Base-by-base conservation (phyloP, 2,329 filamentous ascomycete genomes). In the Hymenoscyphus fructigenus region DNA sequence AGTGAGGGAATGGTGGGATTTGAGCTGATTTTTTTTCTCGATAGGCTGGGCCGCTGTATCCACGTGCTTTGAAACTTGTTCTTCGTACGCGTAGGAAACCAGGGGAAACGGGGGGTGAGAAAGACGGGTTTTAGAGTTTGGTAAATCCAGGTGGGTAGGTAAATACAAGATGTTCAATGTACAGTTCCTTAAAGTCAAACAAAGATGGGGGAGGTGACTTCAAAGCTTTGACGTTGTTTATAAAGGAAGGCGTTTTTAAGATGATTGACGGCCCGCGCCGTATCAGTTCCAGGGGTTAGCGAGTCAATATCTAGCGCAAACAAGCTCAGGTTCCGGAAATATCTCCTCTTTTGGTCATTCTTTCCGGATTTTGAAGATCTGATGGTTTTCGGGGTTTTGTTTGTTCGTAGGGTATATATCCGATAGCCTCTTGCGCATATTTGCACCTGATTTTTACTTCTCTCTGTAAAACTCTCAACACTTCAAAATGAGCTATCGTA, bases 11-110 rank as follows among this genome's bases (percentile, higher is more conserved):
- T 29, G 26, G 7, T 56, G 26, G 23, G 14, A 38, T 29, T 28
- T 56, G 26, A 57, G 26, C 29, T 57, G 26, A 29, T 29, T 28
- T 29, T 44, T 23, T 26, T 20, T 62, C 15, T 36, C 15, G 15
- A 28, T 44, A 62, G 60, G 34, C 53, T 28, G 60, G 60, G 17
- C 60, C 60, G 53, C 34, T 62, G 53, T 62, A 62, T 57, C 60
- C 50, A 7, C 29, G 60, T 15, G 60, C 50, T 29, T 41, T 62
- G 60, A 56, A 36, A 34, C 44, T 62, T 2, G 34, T 57, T 20
- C 56, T 62, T 57, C 47, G 47, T 23, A 20, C 47, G 47, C 47
- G 47, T 5, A 20, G 23, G 44, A 50, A 23, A 20, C 2, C n/a
- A 9, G 44, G n/a, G 20, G 47, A 12, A 10, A n/a, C 17, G 10